Evolutionary conservation across 2,329 filamentous ascomycete species (phyloP), one percentile per base, ranked within the genome.

Genomic region (Blastomyces silverae): DNA sequence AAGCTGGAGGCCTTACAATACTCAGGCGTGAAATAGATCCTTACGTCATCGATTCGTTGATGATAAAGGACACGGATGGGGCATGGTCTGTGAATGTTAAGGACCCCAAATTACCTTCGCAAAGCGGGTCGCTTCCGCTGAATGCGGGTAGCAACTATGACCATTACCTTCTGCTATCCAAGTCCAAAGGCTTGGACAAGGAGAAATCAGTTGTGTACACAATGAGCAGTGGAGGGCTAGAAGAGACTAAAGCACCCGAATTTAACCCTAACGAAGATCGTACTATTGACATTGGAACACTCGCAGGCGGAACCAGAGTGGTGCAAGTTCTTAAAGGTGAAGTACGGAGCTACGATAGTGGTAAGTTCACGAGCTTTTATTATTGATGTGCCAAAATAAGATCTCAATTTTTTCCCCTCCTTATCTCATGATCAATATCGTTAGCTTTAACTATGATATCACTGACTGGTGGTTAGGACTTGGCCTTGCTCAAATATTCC

Each of bases 181-280:
- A 91, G 76, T 74, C 75, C 2, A 81, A 85, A 10, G 83, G 86
- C 59, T 77, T 85, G 25, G 88, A 87, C 0, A 87, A 86, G 65
- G 90, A 93, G 75, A 87, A 86, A 55, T 93, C 91, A 0, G 87
- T 90, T 64, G 87, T 95, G 2, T 92, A 92, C 71, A 84, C 85
- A 52, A 80, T 93, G 50, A 89, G 87, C n/a, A 85, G 84, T 0
- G 86, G 87, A 39, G 87, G 87, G 2, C 87, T 95, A 65, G 88
- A 92, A 73, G 86, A 89, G 50, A 82, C 93, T 8, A 85, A 86
- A 46, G 91, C 89, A 50, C 91, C 92, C 0, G 94, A 99, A 72
- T 97, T 97, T 73, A 95, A 99, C 67, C 87, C 89, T 3, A 90
- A 91, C 57, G 91, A 92, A 67, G 94, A 92, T 34, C 85, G 88